Evolutionary conservation across 1,139 yeast genomes (phyloP).

Genomic region (Yamadazyma kanchanaburiensis): DNA sequence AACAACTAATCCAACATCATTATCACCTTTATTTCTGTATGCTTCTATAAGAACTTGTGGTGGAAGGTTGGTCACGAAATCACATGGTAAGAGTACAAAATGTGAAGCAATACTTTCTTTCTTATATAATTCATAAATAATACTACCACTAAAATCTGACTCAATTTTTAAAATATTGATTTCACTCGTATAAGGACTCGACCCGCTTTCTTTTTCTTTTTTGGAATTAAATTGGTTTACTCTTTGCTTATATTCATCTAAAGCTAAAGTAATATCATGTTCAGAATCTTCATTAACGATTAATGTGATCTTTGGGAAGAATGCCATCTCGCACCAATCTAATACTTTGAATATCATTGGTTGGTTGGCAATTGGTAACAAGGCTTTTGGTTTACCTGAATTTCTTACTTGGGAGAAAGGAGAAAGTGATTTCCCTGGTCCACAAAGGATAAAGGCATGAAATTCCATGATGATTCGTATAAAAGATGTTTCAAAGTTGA

Average conservation of each 20-base stretch:
- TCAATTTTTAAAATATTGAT: constrained; percentile 41
- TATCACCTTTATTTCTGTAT: constrained; percentile 64
- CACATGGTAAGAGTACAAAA: constrained; percentile 87
- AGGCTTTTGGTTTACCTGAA: constrained; percentile 74
- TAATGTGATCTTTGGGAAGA: constrained; percentile 54
- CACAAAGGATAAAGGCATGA: constrained; percentile 88
- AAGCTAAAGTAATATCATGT: constrained; percentile 31
- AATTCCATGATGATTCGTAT: constrained; percentile 72
- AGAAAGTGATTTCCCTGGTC: constrained; percentile 67
- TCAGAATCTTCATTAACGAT: constrained; percentile 28
- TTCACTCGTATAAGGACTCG: constrained; percentile 12
- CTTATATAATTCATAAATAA: constrained; percentile 49
- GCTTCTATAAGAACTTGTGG: constrained; percentile 86
- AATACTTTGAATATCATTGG: constrained; percentile 89
- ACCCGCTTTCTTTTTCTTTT: constrained; percentile 8
- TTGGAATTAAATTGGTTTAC: constrained; percentile 2
- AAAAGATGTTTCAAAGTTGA: too few species aligned
- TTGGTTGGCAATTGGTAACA: constrained; percentile 83
- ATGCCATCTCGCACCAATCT: constrained; percentile 91
- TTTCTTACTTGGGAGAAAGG: constrained; percentile 65
- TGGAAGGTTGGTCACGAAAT: constrained; percentile 85
- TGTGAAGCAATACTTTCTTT: constrained; percentile 29
- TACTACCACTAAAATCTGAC: constrained; percentile 60
- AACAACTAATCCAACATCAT: constrained; percentile 68
- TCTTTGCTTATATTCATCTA: constrained; percentile 45